Evolutionary conservation across 176 grass and related monocot genomes (phyloP).

Genomic region (Zizania latifolia): DNA sequence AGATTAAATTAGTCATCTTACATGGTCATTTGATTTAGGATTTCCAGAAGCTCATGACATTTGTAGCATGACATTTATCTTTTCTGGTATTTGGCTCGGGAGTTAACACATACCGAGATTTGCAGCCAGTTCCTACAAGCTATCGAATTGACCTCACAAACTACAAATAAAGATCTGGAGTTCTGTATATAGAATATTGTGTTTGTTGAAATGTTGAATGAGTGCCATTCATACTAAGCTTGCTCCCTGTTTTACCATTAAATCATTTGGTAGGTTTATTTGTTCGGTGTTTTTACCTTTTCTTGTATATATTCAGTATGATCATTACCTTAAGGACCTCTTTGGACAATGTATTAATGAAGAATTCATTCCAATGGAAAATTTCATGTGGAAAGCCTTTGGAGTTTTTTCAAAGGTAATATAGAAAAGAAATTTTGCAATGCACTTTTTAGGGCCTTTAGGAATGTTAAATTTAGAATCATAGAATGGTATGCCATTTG

Average conservation of each 20-base stretch:
- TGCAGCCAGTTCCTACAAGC: neutral
- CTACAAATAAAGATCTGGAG: neutral
- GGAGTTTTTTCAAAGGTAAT: neutral
- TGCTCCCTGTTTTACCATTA: neutral
- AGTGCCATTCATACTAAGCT: neutral
- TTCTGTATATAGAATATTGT: neutral
- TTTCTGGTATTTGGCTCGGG: neutral
- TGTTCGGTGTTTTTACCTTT: neutral
- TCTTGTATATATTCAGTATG: neutral
- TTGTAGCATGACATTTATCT: conserved; percentile 15
- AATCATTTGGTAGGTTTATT: neutral
- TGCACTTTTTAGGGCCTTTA: neutral
- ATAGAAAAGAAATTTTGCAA: neutral
- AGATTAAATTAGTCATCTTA: neutral
- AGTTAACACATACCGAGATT: neutral
- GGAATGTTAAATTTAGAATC: neutral
- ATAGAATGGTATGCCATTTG: neutral
- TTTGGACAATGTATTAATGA: neutral
- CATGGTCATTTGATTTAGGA: neutral
- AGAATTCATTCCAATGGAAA: neutral
- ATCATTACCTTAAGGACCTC: neutral
- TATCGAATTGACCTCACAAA: neutral
- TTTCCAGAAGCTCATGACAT: neutral
- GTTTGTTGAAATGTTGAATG: neutral
- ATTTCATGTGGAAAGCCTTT: neutral